Percentiles rank a stretch among this genome's conserved stretches.
Conservation (phyloP, 225 moss, liverwort and hornwort genomes). For the Takakia lepidozioides region DNA sequence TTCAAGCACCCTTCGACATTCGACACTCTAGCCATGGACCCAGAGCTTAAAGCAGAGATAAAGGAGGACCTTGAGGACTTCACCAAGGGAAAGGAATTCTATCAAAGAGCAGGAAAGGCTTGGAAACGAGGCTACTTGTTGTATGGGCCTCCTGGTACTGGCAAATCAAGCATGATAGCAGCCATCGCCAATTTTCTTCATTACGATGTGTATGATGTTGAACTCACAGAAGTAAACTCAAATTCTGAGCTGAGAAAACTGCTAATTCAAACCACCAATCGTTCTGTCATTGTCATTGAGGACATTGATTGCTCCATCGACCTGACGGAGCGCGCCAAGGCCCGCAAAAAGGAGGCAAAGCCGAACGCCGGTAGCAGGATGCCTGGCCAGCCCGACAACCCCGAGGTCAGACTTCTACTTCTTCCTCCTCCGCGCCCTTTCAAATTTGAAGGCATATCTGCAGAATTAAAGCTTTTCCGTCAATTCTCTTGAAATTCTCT, state of each 20-base stretch:
- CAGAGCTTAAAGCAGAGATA: not conserved
- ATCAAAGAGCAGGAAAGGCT: slow-evolving; percentile 2
- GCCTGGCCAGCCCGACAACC: no score
- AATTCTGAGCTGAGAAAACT: slow-evolving; percentile 2
- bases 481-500: no score
- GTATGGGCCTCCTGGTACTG: slow-evolving; percentile 4
- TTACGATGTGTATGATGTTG: slow-evolving; percentile 5
- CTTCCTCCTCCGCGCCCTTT: no score
- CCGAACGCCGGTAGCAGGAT: no score
- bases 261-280: slow-evolving; percentile 2
- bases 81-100: slow-evolving; percentile 1
- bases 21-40: slow-evolving; percentile 6
- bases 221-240: slow-evolving; percentile 1
- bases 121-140: slow-evolving; percentile 8
- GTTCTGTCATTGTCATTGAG: slow-evolving; percentile 6
- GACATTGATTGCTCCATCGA: slow-evolving; percentile 6
- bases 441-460: no score
- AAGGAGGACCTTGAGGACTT: slow-evolving; percentile 4
- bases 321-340: slow-evolving; percentile 4
- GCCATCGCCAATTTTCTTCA: slow-evolving; percentile 7
- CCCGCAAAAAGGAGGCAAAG: not conserved
- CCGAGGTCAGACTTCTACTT: no score
- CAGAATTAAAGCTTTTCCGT: no score
- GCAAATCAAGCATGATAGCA: not conserved
- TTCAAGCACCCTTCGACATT: slow-evolving; percentile 5